These are phyloP conservation scores for Diutina rugosa DNA, from an alignment of 1,139 yeast genomes.

Conservation along the genomic window DNA sequence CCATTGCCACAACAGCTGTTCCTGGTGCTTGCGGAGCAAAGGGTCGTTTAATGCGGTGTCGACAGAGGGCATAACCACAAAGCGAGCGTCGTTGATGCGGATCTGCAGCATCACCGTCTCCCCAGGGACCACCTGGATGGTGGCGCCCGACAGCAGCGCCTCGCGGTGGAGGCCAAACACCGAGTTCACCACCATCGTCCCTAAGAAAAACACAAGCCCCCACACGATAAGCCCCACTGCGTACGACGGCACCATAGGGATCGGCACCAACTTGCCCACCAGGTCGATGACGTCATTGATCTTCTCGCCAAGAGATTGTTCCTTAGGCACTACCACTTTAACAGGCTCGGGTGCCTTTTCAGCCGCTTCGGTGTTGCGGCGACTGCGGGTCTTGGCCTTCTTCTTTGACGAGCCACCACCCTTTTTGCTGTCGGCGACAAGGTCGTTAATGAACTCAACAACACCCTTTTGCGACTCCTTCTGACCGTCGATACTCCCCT, in stretches of 20 bases:
- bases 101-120: background rate
- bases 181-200: background rate
- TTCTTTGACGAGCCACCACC: background rate
- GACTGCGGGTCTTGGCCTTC: background rate
- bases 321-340: background rate
- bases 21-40: background rate
- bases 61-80: background rate
- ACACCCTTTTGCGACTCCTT: slow-evolving; percentile 31
- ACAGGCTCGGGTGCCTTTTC: background rate
- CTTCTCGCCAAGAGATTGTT: background rate
- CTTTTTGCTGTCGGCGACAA: background rate
- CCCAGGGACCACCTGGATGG: background rate
- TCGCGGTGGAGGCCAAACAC: background rate
- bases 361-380: background rate
- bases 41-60: background rate
- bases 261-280: slow-evolving; percentile 1
- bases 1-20: background rate
- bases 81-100: background rate
- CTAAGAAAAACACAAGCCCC: background rate
- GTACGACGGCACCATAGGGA: background rate
- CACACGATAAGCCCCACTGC: background rate
- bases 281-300: background rate
- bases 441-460: background rate
- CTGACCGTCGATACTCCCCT: slow-evolving; percentile 88
- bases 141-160: background rate